Evolutionary conservation across 164 flowering plant species (phyloP), one percentile per base, ranked within the genome.

Genomic region (Chimonanthus praecox): DNA sequence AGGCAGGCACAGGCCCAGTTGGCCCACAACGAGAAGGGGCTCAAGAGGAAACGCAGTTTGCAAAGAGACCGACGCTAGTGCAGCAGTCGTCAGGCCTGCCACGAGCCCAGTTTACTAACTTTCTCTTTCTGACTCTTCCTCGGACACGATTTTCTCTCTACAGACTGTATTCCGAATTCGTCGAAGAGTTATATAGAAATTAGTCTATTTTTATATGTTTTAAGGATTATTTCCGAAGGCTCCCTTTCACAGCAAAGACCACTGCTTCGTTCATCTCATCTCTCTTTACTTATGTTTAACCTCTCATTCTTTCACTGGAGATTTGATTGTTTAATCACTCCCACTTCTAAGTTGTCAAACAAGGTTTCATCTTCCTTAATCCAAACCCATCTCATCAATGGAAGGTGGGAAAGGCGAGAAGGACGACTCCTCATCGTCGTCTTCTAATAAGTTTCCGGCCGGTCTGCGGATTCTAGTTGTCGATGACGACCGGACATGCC

Each of bases 401-500:
- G 58, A 51, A 51, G 4, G 58, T 51, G 58, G 15, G n/a, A 54
- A 51, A 51, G 58, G 58, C 33, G 33, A 33, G 33, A 33, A 33
- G 0, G 15, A 51, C 58, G 4, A 1, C 13, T 51, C 15, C 13
- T 10, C 58, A 10, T 51, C 58, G 9, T 51, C 58, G 58, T 9
- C 58, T 10, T 51, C 13, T 10, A 10, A 4, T 15, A 9, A 10
- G 16, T 88, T 91, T 75, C 94, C 94, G 18, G 87, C 84, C 7
- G 92, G 97, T 74, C 83, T 90, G 2, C 83, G 94, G 0, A 92
- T 92, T 68, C 89, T 92, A 15, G 93, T 92, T 10, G 97, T 92
- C 60, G 97, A 92, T 73, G 93, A 92, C 68, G 97, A 90, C 75
- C 91, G 86, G 2, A 86, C 94, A 5, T 90, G 94, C 92, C 72